Base-by-base conservation (phyloP, 306 rosid genomes). In the Crataegus laevigata region DNA sequence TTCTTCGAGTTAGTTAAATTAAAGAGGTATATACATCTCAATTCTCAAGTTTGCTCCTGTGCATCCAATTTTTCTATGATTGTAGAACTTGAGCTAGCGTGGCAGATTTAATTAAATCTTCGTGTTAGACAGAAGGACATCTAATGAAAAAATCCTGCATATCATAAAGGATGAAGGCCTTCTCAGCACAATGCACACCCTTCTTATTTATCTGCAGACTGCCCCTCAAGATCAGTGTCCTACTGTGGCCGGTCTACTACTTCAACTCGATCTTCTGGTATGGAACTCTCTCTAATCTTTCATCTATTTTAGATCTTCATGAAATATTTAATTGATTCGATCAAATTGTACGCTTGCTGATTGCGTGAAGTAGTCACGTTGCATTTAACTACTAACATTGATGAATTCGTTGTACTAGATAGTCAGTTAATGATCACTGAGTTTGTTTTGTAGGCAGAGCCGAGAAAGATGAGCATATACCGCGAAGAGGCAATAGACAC, bases 241-340 rank as follows among this genome's bases (percentile, higher is more conserved):
- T 58, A 84, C 81, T 54, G 91, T 91, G 80, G 98, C 98, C 22
- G 91, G 98, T 73, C 91, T 94, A 28, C 78, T 94, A 26, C 96
- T 94, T 73, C 94, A 94, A 82, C 97, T 94, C 73, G 98, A 94
- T 92, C 89, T 94, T 85, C 89, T 94, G 97, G 98, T 94, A 71
- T 68, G 89, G 50, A 84, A 66, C 11, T 69, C 77, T 64, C 52
- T 26, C 42, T 9, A 8, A 55, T 54, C 72, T 75, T 71, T 78
- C 28, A 54, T 67, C 50, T 69, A 45, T 71, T 43, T 51, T 68
- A 25, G 30, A 70, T 69, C 75, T 83, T 64, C 5, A 5, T 7
- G 18, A 22, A 66, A 58, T 15, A 4, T 74, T 40, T 32, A 9
- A 11, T 51, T 45, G 18, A 77, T 28, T 18, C 17, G 64, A 36